Percentiles rank a stretch among this genome's conserved stretches.
These are phyloP conservation scores for Pseudozyma sp. DNA, from an alignment of 1,284 basidiomycete species.

Conservation along the genomic window DNA sequence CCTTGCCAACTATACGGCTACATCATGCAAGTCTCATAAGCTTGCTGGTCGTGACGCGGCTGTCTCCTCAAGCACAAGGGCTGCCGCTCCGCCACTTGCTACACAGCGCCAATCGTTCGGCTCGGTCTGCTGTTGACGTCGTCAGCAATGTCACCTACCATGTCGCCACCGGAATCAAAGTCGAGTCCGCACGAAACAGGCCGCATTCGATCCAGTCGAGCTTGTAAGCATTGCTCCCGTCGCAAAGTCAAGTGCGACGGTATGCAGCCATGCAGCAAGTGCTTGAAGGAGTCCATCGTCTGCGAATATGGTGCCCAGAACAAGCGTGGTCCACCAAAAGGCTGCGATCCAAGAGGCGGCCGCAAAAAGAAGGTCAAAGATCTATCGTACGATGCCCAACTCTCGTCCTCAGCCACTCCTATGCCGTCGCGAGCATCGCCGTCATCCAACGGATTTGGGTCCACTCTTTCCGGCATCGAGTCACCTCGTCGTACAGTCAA, in stretches of 20 bases:
- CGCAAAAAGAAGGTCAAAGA: constrained; percentile 31
- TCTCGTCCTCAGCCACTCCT: constrained; percentile 1
- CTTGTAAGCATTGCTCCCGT: constrained; percentile 42
- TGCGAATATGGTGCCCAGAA: constrained; percentile 47
- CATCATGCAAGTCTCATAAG: too few relatives aligned
- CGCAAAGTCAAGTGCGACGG: constrained; percentile 54
- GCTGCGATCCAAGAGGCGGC: constrained; percentile 43
- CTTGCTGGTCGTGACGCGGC: too few relatives aligned
- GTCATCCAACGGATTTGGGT: not conserved
- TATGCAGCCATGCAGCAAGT: constrained; percentile 44
- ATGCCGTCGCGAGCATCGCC: constrained; percentile 8
- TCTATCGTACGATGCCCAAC: not conserved
- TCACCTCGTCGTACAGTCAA: not conserved
- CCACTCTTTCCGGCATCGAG: not conserved
- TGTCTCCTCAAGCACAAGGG: too few relatives aligned
- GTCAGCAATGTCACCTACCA: constrained; percentile 5
- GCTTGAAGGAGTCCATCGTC: constrained; percentile 19
- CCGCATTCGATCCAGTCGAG: constrained; percentile 45
- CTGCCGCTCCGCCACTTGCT: too few relatives aligned
- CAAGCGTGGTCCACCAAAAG: constrained; percentile 51
- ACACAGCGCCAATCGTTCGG: not conserved
- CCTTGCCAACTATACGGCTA: not conserved
- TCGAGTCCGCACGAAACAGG: constrained; percentile 5
- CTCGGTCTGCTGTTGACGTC: not conserved
- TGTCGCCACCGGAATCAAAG: constrained; percentile 15